A percentile compares a stretch with the other conserved stretches of the same genome.
phyloP scores from a whole-genome alignment of 331 rosid species.

The Arachis monticola region DNA sequence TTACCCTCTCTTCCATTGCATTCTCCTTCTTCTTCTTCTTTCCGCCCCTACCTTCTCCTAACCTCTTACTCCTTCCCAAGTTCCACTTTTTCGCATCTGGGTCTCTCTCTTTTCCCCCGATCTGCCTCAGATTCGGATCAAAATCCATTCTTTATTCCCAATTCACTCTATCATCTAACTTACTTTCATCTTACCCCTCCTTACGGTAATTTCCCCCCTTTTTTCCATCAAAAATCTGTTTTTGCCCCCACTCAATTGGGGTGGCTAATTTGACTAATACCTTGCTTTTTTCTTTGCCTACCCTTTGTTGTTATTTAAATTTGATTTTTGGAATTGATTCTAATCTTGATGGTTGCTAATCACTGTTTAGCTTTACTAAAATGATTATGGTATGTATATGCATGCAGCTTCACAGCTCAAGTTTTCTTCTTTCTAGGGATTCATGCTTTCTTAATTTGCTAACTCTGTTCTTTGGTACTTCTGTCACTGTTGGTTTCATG shows the following conservation, averaged over 20 bases:
- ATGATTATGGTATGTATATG: conserved; percentile 52
- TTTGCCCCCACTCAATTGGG: neutral
- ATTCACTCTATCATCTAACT: conserved; percentile 41
- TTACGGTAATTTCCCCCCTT: conserved; percentile 24
- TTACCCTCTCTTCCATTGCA: conserved; percentile 28
- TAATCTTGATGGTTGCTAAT: conserved; percentile 24
- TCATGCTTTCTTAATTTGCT: conserved; percentile 28
- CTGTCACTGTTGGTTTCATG: conserved; percentile 34
- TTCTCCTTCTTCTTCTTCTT: conserved; percentile 9
- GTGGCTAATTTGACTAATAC: conserved; percentile 28
- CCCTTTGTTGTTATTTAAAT: conserved; percentile 5
- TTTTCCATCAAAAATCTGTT: conserved; percentile 35
- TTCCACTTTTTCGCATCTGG: conserved; percentile 54
- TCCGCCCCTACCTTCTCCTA: neutral
- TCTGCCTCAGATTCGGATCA: conserved; percentile 63
- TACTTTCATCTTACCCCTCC: conserved; percentile 34
- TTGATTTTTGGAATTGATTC: conserved; percentile 4
- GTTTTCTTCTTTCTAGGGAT: conserved; percentile 10
- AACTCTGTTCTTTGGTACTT: conserved; percentile 33
- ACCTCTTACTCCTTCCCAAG: conserved; percentile 20
- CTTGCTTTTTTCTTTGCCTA: conserved; percentile 35
- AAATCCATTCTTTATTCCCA: conserved; percentile 59
- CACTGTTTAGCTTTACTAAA: conserved; percentile 33
- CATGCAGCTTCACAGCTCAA: conserved; percentile 42
- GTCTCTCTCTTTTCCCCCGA: conserved; percentile 51